Conservation (phyloP, 2,329 filamentous ascomycete genomes). For the Verticillium nonalfalfae region DNA sequence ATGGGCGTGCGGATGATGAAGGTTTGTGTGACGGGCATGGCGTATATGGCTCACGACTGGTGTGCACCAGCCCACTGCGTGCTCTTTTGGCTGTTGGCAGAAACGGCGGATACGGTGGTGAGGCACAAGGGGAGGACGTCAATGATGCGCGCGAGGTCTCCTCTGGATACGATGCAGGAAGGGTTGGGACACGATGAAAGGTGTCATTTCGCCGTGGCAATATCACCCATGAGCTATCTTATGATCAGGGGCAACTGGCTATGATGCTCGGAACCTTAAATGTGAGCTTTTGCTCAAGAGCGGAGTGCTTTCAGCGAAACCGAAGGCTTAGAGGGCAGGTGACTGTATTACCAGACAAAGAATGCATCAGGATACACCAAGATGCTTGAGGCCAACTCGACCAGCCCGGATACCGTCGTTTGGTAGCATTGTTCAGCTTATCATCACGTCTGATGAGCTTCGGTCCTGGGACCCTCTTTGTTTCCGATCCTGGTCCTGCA, state of each 20-base stretch:
- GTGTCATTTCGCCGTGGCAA: neutral
- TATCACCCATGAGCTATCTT: neutral
- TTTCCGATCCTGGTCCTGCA: neutral
- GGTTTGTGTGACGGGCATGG: slow-evolving; percentile 17
- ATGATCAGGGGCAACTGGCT: neutral
- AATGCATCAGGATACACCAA: neutral
- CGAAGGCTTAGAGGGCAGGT: neutral
- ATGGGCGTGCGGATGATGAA: slow-evolving; percentile 34
- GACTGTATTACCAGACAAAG: neutral
- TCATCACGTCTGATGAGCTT: neutral
- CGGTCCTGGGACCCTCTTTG: neutral
- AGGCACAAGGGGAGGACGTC: neutral
- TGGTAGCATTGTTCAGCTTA: neutral
- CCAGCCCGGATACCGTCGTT: neutral
- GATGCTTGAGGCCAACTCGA: neutral
- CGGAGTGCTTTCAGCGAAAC: neutral
- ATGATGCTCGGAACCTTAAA: neutral
- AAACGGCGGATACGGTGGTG: neutral
- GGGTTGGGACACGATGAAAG: neutral
- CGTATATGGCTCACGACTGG: slow-evolving; percentile 14
- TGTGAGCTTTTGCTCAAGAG: neutral
- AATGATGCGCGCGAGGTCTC: neutral
- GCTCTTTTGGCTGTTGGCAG: neutral
- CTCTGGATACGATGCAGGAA: neutral
- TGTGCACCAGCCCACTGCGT: slow-evolving; percentile 6